Percentiles rank a stretch among this genome's conserved stretches.
Evolutionary conservation across 2,329 filamentous ascomycete genomes (phyloP).

Genomic region (Clonostachys chloroleuca): DNA sequence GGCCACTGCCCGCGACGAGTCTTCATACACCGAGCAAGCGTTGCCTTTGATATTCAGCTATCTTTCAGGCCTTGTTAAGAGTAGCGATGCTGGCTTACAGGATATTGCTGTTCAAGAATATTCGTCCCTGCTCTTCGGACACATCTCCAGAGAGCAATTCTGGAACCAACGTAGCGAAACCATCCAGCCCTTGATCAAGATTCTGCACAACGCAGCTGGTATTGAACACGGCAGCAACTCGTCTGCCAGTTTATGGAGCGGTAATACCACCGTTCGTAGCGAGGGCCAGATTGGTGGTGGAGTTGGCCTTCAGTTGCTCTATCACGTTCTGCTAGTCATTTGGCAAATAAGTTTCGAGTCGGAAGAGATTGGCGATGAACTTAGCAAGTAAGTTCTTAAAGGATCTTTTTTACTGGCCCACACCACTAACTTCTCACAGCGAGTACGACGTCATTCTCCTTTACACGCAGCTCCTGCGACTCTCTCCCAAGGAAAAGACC

Average conservation of each 20-base stretch:
- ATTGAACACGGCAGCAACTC: conserved; percentile 61
- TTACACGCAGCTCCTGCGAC: conserved; percentile 85
- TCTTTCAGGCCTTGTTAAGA: conserved; percentile 78
- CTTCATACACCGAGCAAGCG: conserved; percentile 65
- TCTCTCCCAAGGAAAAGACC: conserved; percentile 97
- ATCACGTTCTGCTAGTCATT: conserved; percentile 86
- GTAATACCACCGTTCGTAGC: conserved; percentile 45
- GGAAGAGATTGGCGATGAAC: conserved; percentile 63
- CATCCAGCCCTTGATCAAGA: conserved; percentile 74
- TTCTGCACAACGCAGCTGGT: conserved; percentile 75
- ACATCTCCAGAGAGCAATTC: conserved; percentile 73
- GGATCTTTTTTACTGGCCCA: neutral
- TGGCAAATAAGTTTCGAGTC: conserved; percentile 98
- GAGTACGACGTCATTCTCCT: conserved; percentile 90
- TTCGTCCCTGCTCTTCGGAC: conserved; percentile 76
- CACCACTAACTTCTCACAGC: conserved; percentile 39
- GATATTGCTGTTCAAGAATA: conserved; percentile 94
- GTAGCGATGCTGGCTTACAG: conserved; percentile 82
- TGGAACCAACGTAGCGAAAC: conserved; percentile 91
- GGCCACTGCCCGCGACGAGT: conserved; percentile 59
- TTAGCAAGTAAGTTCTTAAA: conserved; percentile 69
- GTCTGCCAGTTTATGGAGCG: conserved; percentile 58
- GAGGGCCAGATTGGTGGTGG: conserved; percentile 68
- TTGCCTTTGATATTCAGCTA: conserved; percentile 83
- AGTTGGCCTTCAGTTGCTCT: conserved; percentile 87